These are phyloP conservation scores for Sugiyamaella boreocaroliniensis DNA, from an alignment of 805 yeast species.

Conservation along the genomic window DNA sequence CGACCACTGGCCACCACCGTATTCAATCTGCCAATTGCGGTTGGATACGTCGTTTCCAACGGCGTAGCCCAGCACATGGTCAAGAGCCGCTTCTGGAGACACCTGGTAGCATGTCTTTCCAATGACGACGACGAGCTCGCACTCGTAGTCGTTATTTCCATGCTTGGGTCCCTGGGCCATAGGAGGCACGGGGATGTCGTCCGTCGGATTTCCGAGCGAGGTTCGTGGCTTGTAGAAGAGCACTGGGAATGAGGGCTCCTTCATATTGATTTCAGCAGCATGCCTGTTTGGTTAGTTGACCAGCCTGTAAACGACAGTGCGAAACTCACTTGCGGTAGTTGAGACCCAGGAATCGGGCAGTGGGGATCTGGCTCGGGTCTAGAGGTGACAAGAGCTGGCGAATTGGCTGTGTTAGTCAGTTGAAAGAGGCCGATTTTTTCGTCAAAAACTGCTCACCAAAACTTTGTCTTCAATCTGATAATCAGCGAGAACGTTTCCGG, in stretches of 20 bases:
- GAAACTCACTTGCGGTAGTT: conserved; percentile 42
- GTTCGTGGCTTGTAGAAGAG: conserved; percentile 46
- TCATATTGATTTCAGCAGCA: conserved; percentile 35
- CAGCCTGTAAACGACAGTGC: not conserved
- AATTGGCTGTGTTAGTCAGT: conserved; percentile 17
- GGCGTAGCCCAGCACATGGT: conserved; percentile 46
- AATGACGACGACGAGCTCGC: conserved; percentile 48
- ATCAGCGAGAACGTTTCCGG: conserved; percentile 42
- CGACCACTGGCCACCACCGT: conserved; percentile 49
- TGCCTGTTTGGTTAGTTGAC: conserved; percentile 16
- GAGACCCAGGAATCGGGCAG: conserved; percentile 45
- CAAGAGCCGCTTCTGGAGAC: conserved; percentile 37
- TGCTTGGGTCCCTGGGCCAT: conserved; percentile 22
- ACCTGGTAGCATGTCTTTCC: conserved; percentile 45
- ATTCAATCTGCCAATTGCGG: conserved; percentile 48
- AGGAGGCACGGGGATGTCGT: conserved; percentile 35
- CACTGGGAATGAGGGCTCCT: conserved; percentile 44
- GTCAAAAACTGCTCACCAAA: conserved; percentile 6
- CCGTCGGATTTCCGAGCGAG: conserved; percentile 39
- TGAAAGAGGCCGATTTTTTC: not conserved
- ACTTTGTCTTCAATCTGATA: conserved; percentile 35
- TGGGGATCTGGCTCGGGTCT: conserved; percentile 31
- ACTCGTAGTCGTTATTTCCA: conserved; percentile 43
- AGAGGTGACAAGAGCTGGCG: conserved; percentile 38
- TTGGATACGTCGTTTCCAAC: conserved; percentile 53